Evolutionary conservation across 2,329 filamentous ascomycete species (phyloP).

Genomic region (Ramichloridium luteum): DNA sequence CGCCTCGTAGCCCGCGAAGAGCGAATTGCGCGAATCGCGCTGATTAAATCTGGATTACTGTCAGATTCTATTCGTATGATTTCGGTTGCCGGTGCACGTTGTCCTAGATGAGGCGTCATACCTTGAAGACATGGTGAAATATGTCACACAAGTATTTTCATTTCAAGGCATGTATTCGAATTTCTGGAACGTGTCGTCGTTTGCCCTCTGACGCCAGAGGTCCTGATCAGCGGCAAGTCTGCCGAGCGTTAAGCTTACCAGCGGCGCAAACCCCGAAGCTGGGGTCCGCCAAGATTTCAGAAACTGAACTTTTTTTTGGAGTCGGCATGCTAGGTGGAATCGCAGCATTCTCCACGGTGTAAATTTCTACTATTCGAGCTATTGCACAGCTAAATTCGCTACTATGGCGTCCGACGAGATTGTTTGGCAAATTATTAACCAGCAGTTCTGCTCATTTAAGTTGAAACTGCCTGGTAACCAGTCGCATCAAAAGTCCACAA

Average conservation of each 20-base stretch:
- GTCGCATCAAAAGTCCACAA: conserved; percentile 51
- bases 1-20: conserved; percentile 29
- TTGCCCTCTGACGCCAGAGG: too few relatives aligned
- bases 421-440: conserved; percentile 93
- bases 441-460: conserved; percentile 91
- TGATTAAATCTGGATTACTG: conserved; percentile 17
- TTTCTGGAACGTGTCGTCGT: too few relatives aligned
- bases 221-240: background rate
- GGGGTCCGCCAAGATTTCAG: background rate
- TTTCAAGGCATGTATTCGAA: too few relatives aligned
- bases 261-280: background rate
- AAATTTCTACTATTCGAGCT: too few relatives aligned
- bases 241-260: background rate
- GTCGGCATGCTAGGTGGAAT: too few relatives aligned
- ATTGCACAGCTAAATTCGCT: too few relatives aligned
- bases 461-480: conserved; percentile 48
- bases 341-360: too few relatives aligned
- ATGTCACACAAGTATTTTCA: too few relatives aligned
- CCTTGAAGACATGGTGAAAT: conserved; percentile 7
- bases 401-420: conserved; percentile 87
- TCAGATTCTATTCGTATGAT: conserved; percentile 1
- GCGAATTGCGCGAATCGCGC: conserved; percentile 29
- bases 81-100: background rate
- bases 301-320: conserved; percentile 1
- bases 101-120: conserved; percentile 1